A percentile compares a stretch with the other conserved stretches of the same genome.
Conservation (phyloP, 371 early-diverging fungal genomes). For the Zopfochytrium polystomum region DNA sequence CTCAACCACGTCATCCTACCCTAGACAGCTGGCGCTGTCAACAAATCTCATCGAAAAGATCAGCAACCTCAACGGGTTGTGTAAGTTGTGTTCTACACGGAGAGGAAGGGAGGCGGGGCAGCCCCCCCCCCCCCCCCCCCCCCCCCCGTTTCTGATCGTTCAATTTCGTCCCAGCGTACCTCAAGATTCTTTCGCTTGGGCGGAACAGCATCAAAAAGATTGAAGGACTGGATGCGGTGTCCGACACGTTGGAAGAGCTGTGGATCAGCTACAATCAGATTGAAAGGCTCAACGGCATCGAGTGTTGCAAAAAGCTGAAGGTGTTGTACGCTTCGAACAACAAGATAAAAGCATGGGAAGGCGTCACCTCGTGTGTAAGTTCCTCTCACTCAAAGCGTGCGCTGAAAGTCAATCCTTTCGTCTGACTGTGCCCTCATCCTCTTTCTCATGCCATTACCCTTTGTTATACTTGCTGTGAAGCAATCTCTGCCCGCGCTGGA, state of each 20-base stretch:
- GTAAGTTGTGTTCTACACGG: constrained; percentile 22
- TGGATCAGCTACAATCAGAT: constrained; percentile 56
- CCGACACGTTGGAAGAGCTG: constrained; percentile 56
- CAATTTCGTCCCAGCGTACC: constrained; percentile 17
- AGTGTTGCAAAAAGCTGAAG: constrained; percentile 55
- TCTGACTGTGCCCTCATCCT: neutral
- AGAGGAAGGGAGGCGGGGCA: neutral
- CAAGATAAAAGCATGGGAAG: constrained; percentile 58
- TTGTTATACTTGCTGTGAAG: constrained; percentile 19
- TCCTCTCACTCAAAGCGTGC: neutral
- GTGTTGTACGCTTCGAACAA: constrained; percentile 55
- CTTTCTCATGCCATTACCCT: neutral
- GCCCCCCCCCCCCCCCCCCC: neutral
- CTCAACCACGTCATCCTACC: neutral
- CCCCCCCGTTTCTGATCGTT: neutral
- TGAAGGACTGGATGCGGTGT: constrained; percentile 54
- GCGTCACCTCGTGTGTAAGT: constrained; percentile 35
- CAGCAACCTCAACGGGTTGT: constrained; percentile 48
- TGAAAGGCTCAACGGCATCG: constrained; percentile 54
- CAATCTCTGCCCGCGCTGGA: constrained; percentile 44
- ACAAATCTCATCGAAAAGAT: constrained; percentile 58
- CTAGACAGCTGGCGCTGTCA: constrained; percentile 47
- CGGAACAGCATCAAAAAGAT: constrained; percentile 57
- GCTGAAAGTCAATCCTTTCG: neutral
- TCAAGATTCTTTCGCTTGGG: constrained; percentile 51